Percentiles rank a stretch among this genome's conserved stretches.
Evolutionary conservation across 768 basidiomycete genomes (phyloP).

Genomic region (Sarcodon aspratus): DNA sequence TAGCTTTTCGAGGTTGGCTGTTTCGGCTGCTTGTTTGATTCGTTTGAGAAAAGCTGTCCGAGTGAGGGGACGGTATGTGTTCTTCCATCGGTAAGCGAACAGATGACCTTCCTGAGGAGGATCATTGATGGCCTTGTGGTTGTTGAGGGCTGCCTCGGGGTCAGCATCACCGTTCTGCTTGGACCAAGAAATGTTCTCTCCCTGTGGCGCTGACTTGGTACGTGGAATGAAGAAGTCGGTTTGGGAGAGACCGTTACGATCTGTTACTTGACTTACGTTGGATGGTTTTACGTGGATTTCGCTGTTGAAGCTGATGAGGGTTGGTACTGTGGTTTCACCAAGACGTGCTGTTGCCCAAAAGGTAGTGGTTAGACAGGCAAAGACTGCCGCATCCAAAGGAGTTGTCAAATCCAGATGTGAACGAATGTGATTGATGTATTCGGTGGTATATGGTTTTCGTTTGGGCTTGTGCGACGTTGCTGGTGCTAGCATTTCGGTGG

Average conservation of each 20-base stretch:
- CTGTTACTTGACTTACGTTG: constrained; percentile 7
- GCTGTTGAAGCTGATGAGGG: constrained; percentile 18
- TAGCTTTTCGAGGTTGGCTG: no score
- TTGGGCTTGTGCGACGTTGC: no score
- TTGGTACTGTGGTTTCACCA: constrained; percentile 27
- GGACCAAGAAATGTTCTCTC: constrained; percentile 22
- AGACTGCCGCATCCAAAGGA: constrained; percentile 24
- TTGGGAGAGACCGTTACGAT: constrained; percentile 11
- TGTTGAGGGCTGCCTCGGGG: no score
- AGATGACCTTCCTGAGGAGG: constrained; percentile 9
- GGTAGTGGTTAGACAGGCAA: constrained; percentile 24
- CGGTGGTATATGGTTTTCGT: no score
- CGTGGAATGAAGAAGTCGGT: no score
- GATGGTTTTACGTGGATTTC: constrained; percentile 16
- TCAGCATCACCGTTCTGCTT: constrained; percentile 9
- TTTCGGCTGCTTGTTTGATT: no score
- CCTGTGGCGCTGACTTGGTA: constrained; percentile 15
- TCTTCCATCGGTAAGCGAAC: no score
- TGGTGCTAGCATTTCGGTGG: constrained; percentile 19
- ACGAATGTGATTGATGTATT: no score
- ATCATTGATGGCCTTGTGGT: no score
- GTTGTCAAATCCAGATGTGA: not conserved
- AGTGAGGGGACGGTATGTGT: no score
- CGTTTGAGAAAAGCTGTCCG: no score
- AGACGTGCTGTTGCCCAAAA: constrained; percentile 24